Conservation (phyloP, 768 basidiomycete genomes). For the Stropharia rugosoannulata region DNA sequence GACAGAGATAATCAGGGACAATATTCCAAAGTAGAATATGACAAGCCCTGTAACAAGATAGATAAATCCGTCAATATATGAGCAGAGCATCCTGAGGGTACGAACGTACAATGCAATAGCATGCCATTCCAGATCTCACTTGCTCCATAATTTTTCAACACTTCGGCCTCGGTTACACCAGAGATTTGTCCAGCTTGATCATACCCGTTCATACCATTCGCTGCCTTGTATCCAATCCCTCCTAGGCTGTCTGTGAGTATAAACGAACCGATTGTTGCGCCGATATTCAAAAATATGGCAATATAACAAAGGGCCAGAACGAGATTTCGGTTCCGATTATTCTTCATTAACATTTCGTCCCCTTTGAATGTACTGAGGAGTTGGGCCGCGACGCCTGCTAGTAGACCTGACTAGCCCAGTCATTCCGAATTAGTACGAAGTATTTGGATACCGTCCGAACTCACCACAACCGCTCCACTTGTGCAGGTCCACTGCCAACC, state of each 20-base stretch:
- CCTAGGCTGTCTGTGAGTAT: constrained; percentile 19
- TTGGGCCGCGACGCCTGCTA: constrained; percentile 13
- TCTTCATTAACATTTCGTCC: not conserved
- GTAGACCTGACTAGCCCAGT: constrained; percentile 12
- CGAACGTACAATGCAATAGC: constrained; percentile 10
- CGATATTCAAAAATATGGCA: constrained; percentile 18
- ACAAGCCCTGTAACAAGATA: constrained; percentile 10
- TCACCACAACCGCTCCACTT: constrained; percentile 17
- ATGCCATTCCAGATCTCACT: constrained; percentile 5
- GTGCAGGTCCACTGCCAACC: constrained; percentile 17
- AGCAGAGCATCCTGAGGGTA: not conserved
- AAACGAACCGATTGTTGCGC: constrained; percentile 20
- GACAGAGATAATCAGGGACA: constrained; percentile 10
- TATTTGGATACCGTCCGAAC: not conserved
- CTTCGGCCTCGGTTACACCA: not conserved
- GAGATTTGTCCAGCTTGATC: not conserved
- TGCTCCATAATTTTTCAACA: constrained; percentile 6
- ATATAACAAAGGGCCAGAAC: constrained; percentile 9
- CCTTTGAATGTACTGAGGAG: constrained; percentile 16
- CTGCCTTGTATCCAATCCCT: constrained; percentile 10
- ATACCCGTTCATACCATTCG: not conserved
- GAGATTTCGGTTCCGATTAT: constrained; percentile 5
- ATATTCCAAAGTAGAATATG: constrained; percentile 15
- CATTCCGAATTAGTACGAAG: not conserved
- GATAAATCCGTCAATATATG: not conserved